Evolutionary conservation across 768 basidiomycete genomes (phyloP), one percentile per base, ranked within the genome.

Genomic region (Pleurotus salmoneostramineus): DNA sequence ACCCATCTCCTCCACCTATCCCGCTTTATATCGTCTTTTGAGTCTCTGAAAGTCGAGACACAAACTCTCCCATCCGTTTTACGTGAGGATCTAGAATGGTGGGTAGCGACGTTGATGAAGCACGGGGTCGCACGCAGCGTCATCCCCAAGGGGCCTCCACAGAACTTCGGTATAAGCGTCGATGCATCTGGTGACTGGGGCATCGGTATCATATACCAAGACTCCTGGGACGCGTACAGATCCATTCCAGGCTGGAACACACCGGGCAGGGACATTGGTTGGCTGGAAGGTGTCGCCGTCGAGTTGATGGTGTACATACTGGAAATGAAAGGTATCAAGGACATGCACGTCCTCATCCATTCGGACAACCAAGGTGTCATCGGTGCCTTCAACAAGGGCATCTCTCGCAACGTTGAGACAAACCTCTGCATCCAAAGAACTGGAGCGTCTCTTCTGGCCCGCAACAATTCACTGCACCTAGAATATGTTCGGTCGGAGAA

Each of bases 361-460:
- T 68, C 66, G 1, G 70, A 73, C 59, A 73, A 70, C 57, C 27
- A 64, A 21, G 71, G 71, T 21, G 57, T 65, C 3, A 68, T 72
- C 10, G 67, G 68, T 17, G 60, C 71, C 10, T 65, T 63, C 46
- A 47, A 52, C 6, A 66, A 66, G 31, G 65, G 66, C 1, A 60
- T 58, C 33, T 63, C 66, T 50, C 59, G 55, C 6, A 71, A 70
- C 40, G 21, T 45, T 14, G 50, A 58, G 27, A 58, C 63, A 12
- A 70, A 71, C 45, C 45, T 63, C 6, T 61, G 60, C 42, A 58
- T 69, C n/a, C 56, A 60, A 1, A 61, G 63, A n/a, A 34, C 60
- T 14, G 35, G 33, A 11, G 14, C 32, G 27, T 31, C 63, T 40
- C 43, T 61, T 5, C 34, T 33, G 3, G 27, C 63, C n/a, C 35